Conservation (phyloP, 495 filamentous ascomycete genomes). For the Chaetomium cochliodes region DNA sequence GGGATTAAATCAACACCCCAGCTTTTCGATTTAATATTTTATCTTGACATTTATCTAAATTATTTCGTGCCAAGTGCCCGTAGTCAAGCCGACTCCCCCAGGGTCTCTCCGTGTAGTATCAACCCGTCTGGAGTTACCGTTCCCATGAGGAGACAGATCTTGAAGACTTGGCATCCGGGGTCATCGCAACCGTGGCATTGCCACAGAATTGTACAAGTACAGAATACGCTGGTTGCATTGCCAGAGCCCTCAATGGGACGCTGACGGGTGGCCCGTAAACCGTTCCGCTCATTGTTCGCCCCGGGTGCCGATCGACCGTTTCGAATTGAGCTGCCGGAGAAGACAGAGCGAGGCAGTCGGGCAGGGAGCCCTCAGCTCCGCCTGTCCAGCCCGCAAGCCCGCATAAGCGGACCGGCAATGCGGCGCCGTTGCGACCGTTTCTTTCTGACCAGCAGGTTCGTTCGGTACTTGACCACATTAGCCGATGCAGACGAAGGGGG, state of each 20-base stretch:
- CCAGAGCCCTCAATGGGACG: conserved; percentile 5
- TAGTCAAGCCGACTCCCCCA: neutral
- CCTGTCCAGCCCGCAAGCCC: conserved; percentile 4
- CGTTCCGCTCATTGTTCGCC: neutral
- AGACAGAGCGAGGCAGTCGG: neutral
- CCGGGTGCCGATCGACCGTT: conserved; percentile 11
- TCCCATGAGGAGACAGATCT: conserved; percentile 8
- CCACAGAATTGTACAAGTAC: neutral
- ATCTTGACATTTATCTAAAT: neutral
- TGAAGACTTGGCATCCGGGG: conserved; percentile 5
- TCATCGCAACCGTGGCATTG: conserved; percentile 7
- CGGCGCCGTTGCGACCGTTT: conserved; percentile 11
- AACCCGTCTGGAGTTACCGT: neutral
- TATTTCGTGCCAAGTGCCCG: neutral
- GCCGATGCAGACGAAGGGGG: conserved; percentile 6
- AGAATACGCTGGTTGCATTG: conserved; percentile 4
- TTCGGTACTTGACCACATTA: conserved; percentile 4
- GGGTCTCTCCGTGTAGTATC: conserved; percentile 4
- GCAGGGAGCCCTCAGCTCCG: conserved; percentile 16
- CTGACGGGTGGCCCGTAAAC: neutral
- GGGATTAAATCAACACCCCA: neutral
- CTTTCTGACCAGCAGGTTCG: too few species aligned
- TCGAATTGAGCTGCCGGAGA: neutral
- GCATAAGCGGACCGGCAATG: conserved; percentile 20
- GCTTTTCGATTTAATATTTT: neutral